Conservation (phyloP, 202 grass and related monocot genomes). For the Carex sylvatica region DNA sequence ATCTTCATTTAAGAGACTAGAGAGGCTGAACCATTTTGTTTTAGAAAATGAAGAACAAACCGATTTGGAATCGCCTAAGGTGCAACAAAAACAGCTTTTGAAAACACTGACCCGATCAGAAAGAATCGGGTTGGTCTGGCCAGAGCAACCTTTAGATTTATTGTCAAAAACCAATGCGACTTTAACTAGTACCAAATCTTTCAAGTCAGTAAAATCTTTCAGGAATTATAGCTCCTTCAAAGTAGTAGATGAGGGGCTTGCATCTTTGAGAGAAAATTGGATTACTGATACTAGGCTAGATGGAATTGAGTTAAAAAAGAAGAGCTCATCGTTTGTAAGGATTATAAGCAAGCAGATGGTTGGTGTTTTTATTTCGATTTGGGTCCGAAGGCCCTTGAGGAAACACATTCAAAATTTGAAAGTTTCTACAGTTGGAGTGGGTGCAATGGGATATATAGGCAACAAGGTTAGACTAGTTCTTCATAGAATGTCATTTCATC, state of each 20-base stretch:
- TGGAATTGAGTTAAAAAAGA: constrained; percentile 36
- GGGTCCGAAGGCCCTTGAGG: constrained; percentile 50
- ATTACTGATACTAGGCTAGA: constrained; percentile 27
- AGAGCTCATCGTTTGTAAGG: constrained; percentile 57
- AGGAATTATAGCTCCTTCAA: constrained; percentile 44
- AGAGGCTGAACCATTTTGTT: constrained; percentile 53
- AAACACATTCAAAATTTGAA: constrained; percentile 84
- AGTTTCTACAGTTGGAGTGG: constrained; percentile 86
- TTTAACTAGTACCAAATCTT: constrained; percentile 29
- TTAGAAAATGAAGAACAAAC: constrained; percentile 22
- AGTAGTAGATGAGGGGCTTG: constrained; percentile 7
- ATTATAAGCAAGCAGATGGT: constrained; percentile 98
- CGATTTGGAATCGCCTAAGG: constrained; percentile 5
- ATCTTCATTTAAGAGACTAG: constrained; percentile 35
- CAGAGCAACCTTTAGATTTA: constrained; percentile 78
- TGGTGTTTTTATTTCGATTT: constrained; percentile 72
- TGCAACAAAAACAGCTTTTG: constrained; percentile 39
- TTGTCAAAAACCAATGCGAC: constrained; percentile 20
- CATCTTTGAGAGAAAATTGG: constrained; percentile 8
- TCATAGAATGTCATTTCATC: neutral
- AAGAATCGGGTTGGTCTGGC: constrained; percentile 74
- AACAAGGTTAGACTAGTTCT: constrained; percentile 56
- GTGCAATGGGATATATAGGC: constrained; percentile 97
- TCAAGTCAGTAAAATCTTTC: constrained; percentile 38
- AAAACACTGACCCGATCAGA: constrained; percentile 66